Evolutionary conservation across 2,329 filamentous ascomycete species (phyloP).

Genomic region (Lasiodiplodia gonubiensis): DNA sequence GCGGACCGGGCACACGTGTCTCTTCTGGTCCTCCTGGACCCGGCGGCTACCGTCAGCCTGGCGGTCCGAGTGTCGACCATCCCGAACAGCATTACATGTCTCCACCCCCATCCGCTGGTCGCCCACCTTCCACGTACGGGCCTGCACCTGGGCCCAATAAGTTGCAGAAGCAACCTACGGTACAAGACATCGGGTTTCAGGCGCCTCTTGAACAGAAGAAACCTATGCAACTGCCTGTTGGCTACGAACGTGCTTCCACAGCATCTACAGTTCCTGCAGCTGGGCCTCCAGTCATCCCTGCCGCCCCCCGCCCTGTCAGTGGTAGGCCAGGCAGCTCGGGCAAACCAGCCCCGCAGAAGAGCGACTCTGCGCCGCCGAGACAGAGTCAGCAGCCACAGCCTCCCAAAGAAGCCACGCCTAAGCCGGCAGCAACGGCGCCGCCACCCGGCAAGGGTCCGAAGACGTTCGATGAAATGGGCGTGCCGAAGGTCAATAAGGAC

Average conservation of each 20-base stretch:
- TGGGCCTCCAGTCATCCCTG: conserved; percentile 9
- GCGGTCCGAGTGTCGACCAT: conserved; percentile 45
- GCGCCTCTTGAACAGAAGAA: conserved; percentile 40
- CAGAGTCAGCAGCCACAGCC: conserved; percentile 31
- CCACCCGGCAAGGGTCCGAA: conserved; percentile 67
- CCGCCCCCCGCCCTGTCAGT: not conserved
- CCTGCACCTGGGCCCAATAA: conserved; percentile 52
- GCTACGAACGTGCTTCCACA: conserved; percentile 25
- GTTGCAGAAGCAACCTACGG: conserved; percentile 47
- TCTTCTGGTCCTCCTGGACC: conserved; percentile 39
- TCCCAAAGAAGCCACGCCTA: conserved; percentile 36
- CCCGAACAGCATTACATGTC: conserved; percentile 38
- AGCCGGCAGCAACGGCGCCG: conserved; percentile 38
- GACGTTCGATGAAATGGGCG: conserved; percentile 98
- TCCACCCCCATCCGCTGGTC: conserved; percentile 47
- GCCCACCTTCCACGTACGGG: conserved; percentile 48
- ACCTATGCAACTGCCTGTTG: conserved; percentile 36
- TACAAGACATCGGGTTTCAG: conserved; percentile 44
- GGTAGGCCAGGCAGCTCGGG: conserved; percentile 3
- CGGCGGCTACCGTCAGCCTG: conserved; percentile 45
- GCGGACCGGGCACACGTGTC: conserved; percentile 32
- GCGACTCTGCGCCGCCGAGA: conserved; percentile 22
- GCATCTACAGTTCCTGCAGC: conserved; percentile 11
- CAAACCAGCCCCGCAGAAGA: conserved; percentile 20
- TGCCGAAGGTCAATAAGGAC: conserved; percentile 82